A percentile compares a stretch with the other conserved stretches of the same genome.
Evolutionary conservation across 2,329 filamentous ascomycete species (phyloP).

Genomic region (Bipolaris zeicola): DNA sequence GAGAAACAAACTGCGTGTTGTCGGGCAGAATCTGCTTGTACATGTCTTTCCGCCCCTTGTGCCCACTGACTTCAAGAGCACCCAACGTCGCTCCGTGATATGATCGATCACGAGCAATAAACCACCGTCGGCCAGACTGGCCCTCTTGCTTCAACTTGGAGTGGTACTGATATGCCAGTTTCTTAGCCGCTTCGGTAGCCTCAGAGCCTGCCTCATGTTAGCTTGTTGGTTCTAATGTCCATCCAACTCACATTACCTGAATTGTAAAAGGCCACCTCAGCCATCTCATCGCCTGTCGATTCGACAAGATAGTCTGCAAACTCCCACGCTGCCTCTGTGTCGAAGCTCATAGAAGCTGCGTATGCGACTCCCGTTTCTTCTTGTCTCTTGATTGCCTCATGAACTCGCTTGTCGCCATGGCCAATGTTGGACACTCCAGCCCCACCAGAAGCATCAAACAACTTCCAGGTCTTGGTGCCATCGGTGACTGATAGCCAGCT

Average conservation of each 20-base stretch:
- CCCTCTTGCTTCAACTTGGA: slow-evolving; percentile 56
- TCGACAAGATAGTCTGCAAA: slow-evolving; percentile 58
- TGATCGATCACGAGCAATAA: slow-evolving; percentile 68
- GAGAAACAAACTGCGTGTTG: slow-evolving; percentile 66
- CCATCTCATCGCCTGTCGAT: slow-evolving; percentile 60
- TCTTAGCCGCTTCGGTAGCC: slow-evolving; percentile 71
- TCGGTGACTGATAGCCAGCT: slow-evolving; percentile 56
- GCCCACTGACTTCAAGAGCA: slow-evolving; percentile 67
- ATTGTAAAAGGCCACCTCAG: slow-evolving; percentile 61
- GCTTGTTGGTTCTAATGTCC: background rate
- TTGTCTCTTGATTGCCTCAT: slow-evolving; percentile 64
- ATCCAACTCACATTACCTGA: slow-evolving; percentile 55
- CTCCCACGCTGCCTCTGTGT: slow-evolving; percentile 59
- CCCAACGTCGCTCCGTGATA: slow-evolving; percentile 76
- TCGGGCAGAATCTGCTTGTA: slow-evolving; percentile 65
- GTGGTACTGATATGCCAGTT: slow-evolving; percentile 70
- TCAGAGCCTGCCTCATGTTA: slow-evolving; percentile 56
- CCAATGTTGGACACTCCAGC: slow-evolving; percentile 75
- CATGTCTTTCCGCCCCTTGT: slow-evolving; percentile 63
- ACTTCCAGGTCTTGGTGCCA: slow-evolving; percentile 54
- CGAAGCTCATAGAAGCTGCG: slow-evolving; percentile 49
- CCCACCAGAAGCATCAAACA: slow-evolving; percentile 76
- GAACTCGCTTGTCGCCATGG: slow-evolving; percentile 67
- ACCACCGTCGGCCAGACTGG: slow-evolving; percentile 61
- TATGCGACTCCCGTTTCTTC: slow-evolving; percentile 53